Evolutionary conservation across 441 rosid genomes (phyloP).

Genomic region (Manihot esculenta): DNA sequence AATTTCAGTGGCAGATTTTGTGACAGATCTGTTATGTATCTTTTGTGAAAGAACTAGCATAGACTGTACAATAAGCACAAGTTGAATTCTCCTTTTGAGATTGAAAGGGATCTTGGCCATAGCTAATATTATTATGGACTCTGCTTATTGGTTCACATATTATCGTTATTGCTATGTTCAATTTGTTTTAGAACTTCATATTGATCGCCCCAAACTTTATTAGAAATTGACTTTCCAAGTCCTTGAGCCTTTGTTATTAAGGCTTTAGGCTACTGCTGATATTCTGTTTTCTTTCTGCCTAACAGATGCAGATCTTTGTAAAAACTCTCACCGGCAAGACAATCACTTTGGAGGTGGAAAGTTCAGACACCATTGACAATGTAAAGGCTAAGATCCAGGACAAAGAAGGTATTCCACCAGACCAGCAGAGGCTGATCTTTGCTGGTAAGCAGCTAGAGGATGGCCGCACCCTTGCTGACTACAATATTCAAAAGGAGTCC

Average conservation of each 20-base stretch:
- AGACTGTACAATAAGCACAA: neutral
- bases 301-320: conserved; percentile 1
- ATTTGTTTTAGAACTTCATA: no score
- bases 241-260: neutral
- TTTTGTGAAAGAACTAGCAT: neutral
- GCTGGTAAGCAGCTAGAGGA: conserved; percentile 24
- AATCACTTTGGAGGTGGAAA: no score
- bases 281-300: neutral
- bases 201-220: no score
- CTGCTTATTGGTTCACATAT: no score
- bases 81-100: neutral
- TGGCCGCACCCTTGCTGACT: conserved; percentile 28
- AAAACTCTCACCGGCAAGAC: no score
- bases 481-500: conserved; percentile 30
- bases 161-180: no score
- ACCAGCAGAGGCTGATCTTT: no score
- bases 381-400: no score
- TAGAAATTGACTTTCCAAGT: neutral
- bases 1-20: neutral
- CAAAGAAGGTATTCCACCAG: no score
- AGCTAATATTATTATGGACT: no score
- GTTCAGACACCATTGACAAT: no score
- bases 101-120: no score
- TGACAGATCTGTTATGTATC: neutral
- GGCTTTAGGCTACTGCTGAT: neutral